phyloP scores from a whole-genome alignment of 768 basidiomycete genomes.

The Albatrellus ellisii region DNA sequence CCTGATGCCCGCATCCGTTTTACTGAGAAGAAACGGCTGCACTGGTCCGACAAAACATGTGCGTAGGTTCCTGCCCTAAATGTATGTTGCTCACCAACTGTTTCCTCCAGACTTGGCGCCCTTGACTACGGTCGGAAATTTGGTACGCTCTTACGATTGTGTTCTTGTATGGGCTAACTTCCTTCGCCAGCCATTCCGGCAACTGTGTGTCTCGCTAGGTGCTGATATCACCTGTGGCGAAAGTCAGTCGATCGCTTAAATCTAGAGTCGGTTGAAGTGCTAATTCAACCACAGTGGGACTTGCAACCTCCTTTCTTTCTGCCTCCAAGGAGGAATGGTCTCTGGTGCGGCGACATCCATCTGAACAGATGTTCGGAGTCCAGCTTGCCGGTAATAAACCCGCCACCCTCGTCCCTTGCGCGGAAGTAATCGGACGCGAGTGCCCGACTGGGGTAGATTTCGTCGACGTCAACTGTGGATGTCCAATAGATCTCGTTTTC shows the following conservation, averaged over 20 bases:
- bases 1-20: slow-evolving; percentile 63
- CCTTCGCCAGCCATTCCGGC: slow-evolving; percentile 70
- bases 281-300: slow-evolving; percentile 53
- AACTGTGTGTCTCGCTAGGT: slow-evolving; percentile 75
- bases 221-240: slow-evolving; percentile 95
- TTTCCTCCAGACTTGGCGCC: slow-evolving; percentile 47
- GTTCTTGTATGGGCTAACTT: neutral
- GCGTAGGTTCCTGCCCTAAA: slow-evolving; percentile 15
- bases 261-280: too few species aligned
- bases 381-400: slow-evolving; percentile 90
- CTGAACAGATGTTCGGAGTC: slow-evolving; percentile 78
- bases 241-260: slow-evolving; percentile 34
- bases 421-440: slow-evolving; percentile 69
- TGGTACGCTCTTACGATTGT: slow-evolving; percentile 35
- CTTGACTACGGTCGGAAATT: slow-evolving; percentile 88
- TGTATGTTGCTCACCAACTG: slow-evolving; percentile 22
- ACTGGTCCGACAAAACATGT: slow-evolving; percentile 87
- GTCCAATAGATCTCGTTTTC: slow-evolving; percentile 95
- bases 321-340: slow-evolving; percentile 96
- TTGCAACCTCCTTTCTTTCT: slow-evolving; percentile 79
- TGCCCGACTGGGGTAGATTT: slow-evolving; percentile 64
- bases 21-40: slow-evolving; percentile 73
- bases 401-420: slow-evolving; percentile 58
- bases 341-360: slow-evolving; percentile 76
- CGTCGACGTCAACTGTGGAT: slow-evolving; percentile 92